These are phyloP conservation scores for Chloris gayana DNA, from an alignment of 176 grass and related monocot genomes.

Conservation along the genomic window DNA sequence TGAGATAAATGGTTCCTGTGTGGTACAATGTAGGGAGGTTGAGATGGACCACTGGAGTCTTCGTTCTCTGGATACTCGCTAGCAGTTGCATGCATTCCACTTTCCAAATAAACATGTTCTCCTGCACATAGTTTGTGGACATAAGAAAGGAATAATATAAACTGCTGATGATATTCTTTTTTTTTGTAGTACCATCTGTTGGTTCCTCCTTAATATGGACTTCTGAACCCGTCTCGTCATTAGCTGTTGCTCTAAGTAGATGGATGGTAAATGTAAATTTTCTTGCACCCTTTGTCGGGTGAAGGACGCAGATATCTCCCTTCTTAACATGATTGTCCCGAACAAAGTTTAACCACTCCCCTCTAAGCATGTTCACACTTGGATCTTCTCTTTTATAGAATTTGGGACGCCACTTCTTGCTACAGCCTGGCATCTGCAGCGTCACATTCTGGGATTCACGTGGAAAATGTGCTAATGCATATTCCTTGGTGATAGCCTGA, in stretches of 20 bases:
- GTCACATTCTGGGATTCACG: too few species aligned
- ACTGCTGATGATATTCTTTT: not conserved
- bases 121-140: not conserved
- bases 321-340: conserved; percentile 33
- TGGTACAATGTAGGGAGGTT: not conserved
- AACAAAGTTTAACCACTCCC: conserved; percentile 49
- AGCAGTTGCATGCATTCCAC: not conserved
- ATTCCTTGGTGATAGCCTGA: not conserved
- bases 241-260: conserved; percentile 28
- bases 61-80: not conserved
- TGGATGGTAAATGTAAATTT: conserved; percentile 27
- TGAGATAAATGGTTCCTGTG: not conserved
- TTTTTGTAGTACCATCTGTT: not conserved
- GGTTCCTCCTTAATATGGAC: conserved; percentile 10
- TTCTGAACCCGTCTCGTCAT: not conserved
- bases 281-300: conserved; percentile 3
- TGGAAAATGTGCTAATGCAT: too few species aligned
- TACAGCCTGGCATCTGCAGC: not conserved
- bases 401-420: not conserved
- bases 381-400: not conserved
- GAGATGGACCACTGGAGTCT: not conserved
- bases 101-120: too few species aligned
- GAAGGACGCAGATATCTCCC: conserved; percentile 30
- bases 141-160: not conserved
- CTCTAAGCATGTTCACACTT: conserved; percentile 1